These are phyloP conservation scores for Stagonosporopsis rhizophila DNA, from an alignment of 2,329 filamentous ascomycete genomes.

Conservation along the genomic window DNA sequence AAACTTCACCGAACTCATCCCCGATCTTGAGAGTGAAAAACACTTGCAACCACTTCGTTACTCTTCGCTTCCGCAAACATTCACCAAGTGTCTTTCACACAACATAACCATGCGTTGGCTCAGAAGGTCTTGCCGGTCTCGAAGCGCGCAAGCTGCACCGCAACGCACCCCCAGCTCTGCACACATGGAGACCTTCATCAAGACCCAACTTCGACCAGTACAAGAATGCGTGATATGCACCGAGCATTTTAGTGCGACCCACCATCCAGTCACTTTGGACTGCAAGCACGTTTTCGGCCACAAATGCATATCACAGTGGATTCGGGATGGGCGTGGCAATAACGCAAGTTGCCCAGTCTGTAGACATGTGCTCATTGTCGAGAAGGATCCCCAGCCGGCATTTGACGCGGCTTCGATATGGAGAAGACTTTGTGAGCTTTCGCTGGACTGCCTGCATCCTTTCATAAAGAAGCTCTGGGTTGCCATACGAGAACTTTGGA, in stretches of 20 bases:
- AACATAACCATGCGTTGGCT: not conserved
- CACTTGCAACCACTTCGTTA: conserved; percentile 1
- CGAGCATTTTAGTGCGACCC: conserved; percentile 32
- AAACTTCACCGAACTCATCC: not conserved
- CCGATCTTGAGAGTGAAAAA: not conserved
- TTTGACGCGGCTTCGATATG: conserved; percentile 37
- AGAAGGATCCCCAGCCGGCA: conserved; percentile 6
- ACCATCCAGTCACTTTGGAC: conserved; percentile 39
- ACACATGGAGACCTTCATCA: conserved; percentile 37
- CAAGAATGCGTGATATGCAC: conserved; percentile 39
- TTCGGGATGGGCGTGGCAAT: conserved; percentile 32
- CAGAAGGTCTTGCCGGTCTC: not conserved
- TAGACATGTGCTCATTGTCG: conserved; percentile 29
- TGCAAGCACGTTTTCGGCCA: conserved; percentile 45
- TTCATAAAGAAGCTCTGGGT: conserved; percentile 34
- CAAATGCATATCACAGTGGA: conserved; percentile 39
- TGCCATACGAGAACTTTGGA: conserved; percentile 30
- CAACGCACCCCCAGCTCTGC: not conserved
- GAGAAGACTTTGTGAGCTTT: conserved; percentile 35
- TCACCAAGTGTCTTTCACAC: conserved; percentile 6
- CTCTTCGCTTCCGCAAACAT: conserved; percentile 16
- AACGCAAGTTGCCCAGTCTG: conserved; percentile 39
- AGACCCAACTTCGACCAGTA: conserved; percentile 34
- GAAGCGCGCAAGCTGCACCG: not conserved
- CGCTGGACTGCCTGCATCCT: conserved; percentile 24